Percentiles rank a stretch among this genome's conserved stretches.
Evolutionary conservation across 345 rosid genomes (phyloP).

Genomic region (Cochlearia excelsa): DNA sequence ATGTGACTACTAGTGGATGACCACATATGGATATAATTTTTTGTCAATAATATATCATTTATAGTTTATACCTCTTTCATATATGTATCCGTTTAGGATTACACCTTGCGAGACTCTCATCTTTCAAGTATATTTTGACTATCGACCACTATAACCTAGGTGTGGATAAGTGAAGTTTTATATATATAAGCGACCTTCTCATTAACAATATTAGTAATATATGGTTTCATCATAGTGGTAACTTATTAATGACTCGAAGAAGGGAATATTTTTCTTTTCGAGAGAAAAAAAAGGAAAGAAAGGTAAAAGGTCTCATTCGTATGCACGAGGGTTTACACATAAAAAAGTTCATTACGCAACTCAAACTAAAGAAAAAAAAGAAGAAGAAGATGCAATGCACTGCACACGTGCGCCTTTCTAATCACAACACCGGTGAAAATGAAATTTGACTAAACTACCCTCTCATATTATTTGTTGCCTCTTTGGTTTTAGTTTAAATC

Average conservation of each 20-base stretch:
- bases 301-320: constrained; percentile 31
- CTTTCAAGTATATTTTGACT: not conserved
- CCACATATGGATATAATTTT: constrained; percentile 17
- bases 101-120: constrained; percentile 6
- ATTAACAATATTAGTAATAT: no score
- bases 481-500: constrained; percentile 22
- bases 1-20: constrained; percentile 33
- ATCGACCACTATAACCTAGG: not conserved
- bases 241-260: not conserved
- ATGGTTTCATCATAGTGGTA: no score
- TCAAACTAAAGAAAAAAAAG: not conserved
- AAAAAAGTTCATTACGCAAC: constrained; percentile 14
- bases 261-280: not conserved
- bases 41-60: constrained; percentile 13
- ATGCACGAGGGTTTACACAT: constrained; percentile 17
- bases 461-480: not conserved
- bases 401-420: constrained; percentile 28
- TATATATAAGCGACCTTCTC: no score
- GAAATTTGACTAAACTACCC: constrained; percentile 11
- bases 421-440: not conserved
- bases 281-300: not conserved
- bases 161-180: not conserved
- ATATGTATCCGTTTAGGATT: not conserved
- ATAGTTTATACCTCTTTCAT: not conserved
- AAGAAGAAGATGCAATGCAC: not conserved